These are phyloP conservation scores for Haematococcus lacustris DNA, from an alignment of 139 green algal species.

Conservation along the genomic window DNA sequence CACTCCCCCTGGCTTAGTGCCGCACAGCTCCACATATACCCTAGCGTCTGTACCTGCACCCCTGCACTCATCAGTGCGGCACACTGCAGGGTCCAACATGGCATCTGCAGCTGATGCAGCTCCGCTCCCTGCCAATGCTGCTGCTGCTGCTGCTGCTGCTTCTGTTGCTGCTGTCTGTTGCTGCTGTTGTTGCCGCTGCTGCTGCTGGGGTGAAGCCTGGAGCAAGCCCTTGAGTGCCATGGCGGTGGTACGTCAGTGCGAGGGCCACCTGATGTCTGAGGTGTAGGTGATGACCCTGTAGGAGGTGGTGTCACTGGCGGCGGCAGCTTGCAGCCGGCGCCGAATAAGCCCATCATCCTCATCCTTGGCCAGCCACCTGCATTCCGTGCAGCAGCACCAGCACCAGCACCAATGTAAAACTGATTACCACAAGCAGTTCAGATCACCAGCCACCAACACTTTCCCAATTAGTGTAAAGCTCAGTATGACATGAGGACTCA, in stretches of 20 bases:
- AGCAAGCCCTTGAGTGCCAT: too few relatives aligned
- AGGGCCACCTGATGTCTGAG: constrained; percentile 14
- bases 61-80: constrained; percentile 5
- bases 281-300: constrained; percentile 37
- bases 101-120: neutral
- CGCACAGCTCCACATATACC: constrained; percentile 35
- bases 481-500: too few relatives aligned
- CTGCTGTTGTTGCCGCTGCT: too few relatives aligned
- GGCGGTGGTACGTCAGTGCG: too few relatives aligned
- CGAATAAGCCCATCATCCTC: constrained; percentile 46
- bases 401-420: neutral
- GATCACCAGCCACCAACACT: neutral
- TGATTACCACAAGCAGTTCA: neutral
- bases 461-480: neutral
- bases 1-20: constrained; percentile 19
- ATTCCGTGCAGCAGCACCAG: neutral
- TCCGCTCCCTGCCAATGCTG: too few relatives aligned
- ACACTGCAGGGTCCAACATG: neutral
- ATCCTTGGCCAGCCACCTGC: constrained; percentile 44
- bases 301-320: constrained; percentile 22
- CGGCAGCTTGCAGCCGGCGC: constrained; percentile 28
- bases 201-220: too few relatives aligned
- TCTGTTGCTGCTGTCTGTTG: too few relatives aligned
- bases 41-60: constrained; percentile 40
- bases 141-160: too few relatives aligned